These are phyloP conservation scores for Aspergillus nanangensis DNA, from an alignment of 495 filamentous ascomycete genomes.

Conservation along the genomic window DNA sequence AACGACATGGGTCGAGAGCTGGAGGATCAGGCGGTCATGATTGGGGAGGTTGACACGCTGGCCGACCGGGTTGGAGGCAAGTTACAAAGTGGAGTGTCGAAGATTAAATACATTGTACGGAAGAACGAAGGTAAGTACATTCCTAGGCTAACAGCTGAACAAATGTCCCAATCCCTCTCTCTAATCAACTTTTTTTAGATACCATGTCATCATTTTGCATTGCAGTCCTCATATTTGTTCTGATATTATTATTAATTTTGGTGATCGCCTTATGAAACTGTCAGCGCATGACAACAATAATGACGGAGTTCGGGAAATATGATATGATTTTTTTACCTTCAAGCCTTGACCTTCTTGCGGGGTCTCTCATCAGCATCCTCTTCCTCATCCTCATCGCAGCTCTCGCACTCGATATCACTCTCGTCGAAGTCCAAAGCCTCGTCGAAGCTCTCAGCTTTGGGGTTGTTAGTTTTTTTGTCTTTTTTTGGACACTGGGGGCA, in stretches of 20 bases:
- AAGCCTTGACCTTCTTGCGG: slow-evolving; percentile 41
- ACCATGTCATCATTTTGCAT: slow-evolving; percentile 90
- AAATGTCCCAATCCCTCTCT: background rate
- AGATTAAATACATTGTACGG: slow-evolving; percentile 75
- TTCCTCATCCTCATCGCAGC: slow-evolving; percentile 17
- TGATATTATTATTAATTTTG: slow-evolving; percentile 79
- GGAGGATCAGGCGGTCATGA: slow-evolving; percentile 81
- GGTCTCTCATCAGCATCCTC: slow-evolving; percentile 27
- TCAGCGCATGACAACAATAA: background rate
- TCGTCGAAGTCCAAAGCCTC: slow-evolving; percentile 28
- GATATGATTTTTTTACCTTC: slow-evolving; percentile 16
- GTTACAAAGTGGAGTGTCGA: slow-evolving; percentile 79
- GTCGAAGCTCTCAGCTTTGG: slow-evolving; percentile 31
- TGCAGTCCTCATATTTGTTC: slow-evolving; percentile 73
- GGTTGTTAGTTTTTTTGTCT: slow-evolving; percentile 6
- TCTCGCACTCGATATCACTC: slow-evolving; percentile 26
- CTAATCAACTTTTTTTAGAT: too few relatives aligned
- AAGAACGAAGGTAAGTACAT: slow-evolving; percentile 79
- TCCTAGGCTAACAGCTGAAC: background rate
- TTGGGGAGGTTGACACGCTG: slow-evolving; percentile 75
- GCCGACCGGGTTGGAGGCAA: slow-evolving; percentile 85
- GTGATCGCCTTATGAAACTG: slow-evolving; percentile 50
- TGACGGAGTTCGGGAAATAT: background rate
- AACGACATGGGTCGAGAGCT: slow-evolving; percentile 93
- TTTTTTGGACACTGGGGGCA: background rate